A percentile compares a stretch with the other conserved stretches of the same genome.
phyloP scores from a whole-genome alignment of 192 early-diverging fungal species.

The Pilobolus umbonatus region DNA sequence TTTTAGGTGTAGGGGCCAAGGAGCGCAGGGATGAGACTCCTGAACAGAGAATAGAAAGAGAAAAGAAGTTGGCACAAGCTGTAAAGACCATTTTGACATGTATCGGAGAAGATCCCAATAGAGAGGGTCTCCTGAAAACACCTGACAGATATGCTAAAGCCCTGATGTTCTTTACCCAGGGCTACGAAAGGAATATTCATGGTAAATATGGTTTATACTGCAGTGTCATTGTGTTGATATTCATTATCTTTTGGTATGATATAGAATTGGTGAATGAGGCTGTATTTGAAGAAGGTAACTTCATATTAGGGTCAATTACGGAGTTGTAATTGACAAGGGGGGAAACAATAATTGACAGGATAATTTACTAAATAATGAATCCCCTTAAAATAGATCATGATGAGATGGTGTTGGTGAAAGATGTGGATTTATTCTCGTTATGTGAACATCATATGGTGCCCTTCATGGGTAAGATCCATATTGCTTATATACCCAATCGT shows the following conservation, averaged over 20 bases:
- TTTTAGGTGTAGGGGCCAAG: conserved; percentile 72
- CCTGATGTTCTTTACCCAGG: conserved; percentile 96
- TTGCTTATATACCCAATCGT: conserved; percentile 95
- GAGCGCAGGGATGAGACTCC: conserved; percentile 73
- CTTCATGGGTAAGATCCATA: conserved; percentile 94
- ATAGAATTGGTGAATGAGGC: conserved; percentile 89
- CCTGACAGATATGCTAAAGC: conserved; percentile 97
- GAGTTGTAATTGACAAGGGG: not conserved
- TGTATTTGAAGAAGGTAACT: conserved; percentile 86
- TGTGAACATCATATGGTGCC: conserved; percentile 99
- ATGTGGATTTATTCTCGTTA: conserved; percentile 93
- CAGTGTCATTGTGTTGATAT: not conserved
- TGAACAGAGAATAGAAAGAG: conserved; percentile 63
- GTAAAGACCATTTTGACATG: conserved; percentile 85
- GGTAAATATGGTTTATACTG: conserved; percentile 30
- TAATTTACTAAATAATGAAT: no score
- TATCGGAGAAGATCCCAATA: conserved; percentile 91
- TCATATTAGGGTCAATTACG: no score
- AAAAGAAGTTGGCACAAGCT: conserved; percentile 77
- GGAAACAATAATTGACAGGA: no score
- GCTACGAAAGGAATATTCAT: conserved; percentile 91
- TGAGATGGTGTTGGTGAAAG: conserved; percentile 99
- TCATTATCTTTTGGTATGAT: not conserved
- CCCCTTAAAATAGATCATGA: conserved; percentile 92
- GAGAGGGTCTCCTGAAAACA: conserved; percentile 93